A percentile compares a stretch with the other conserved stretches of the same genome.
Evolutionary conservation across 495 filamentous ascomycete genomes (phyloP).

Genomic region (Talaromyces adpressus): DNA sequence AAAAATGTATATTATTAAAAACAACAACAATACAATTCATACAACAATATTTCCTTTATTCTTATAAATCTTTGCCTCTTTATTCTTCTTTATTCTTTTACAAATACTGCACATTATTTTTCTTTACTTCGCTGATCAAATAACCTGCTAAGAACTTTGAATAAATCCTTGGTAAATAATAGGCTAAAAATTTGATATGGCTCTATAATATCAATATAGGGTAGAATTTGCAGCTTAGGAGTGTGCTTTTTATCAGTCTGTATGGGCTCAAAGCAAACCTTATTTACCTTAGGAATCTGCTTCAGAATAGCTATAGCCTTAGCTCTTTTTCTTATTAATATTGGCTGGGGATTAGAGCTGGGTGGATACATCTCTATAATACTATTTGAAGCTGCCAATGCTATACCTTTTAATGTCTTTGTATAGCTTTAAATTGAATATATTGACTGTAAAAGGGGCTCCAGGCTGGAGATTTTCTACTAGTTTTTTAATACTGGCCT

Average conservation of each 20-base stretch:
- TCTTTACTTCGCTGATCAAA: no score
- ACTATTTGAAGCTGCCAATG: neutral
- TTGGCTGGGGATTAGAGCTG: neutral
- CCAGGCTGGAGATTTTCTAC: neutral
- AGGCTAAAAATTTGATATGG: neutral
- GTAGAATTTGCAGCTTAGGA: neutral
- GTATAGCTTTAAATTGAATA: neutral
- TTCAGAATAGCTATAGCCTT: neutral
- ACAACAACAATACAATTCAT: no score
- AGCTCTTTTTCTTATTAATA: neutral
- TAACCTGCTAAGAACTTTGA: no score
- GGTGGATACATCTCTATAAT: neutral
- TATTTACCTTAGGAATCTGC: neutral
- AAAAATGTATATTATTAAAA: no score
- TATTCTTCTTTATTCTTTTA: no score
- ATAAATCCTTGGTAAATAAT: neutral
- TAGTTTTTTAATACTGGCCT: neutral
- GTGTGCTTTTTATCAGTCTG: neutral
- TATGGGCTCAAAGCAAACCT: neutral
- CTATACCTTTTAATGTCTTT: neutral
- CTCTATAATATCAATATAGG: neutral
- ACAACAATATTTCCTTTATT: no score
- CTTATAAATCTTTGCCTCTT: no score
- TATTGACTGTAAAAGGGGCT: neutral
- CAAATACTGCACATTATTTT: no score